Base-by-base conservation (phyloP, 2,329 filamentous ascomycete genomes). In the Pyrenochaeta sp. region DNA sequence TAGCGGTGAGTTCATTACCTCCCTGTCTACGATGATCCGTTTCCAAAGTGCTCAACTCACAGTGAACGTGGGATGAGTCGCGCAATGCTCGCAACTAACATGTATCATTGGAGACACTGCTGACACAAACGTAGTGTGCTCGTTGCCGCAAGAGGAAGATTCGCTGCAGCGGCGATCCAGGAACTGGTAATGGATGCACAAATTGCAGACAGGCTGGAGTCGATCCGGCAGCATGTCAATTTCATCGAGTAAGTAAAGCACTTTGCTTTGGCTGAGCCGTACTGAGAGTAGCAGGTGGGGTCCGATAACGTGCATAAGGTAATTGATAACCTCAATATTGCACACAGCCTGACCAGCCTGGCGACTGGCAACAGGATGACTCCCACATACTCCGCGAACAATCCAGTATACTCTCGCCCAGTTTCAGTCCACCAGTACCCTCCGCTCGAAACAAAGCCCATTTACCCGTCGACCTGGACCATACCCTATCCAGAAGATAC, bases 141-240 rank as follows among this genome's bases (percentile, higher is more conserved):
- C 88, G 94, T 66, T 98, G 94, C 78, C 88, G 94, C 59, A 93
- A 94, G 80, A 87, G 94, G 58, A 98, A 98, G 83, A 98, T 98
- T 69, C 90, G 92, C 67, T 98, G 94, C 80, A 96, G 91, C 71
- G 94, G 94, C 43, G 92, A 97, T 73, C 83, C 85, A 34, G 91
- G 90, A 32, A 87, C 90, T 70, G 90, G 90, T n/a, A 80, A 82
- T 39, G 88, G 89, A n/a, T 98, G 94, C 78, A 82, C 85, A 10
- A 96, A 93, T 76, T 98, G 94, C 81, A 90, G 88, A 70, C 87
- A 83, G 60, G 90, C 93, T 51, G 90, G 90, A 12, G 81, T 85
- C 27, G 86, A 89, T 24, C 81, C 80, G 50, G 75, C 66, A 2
- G 71, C 84, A 5, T 97, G 94, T 74, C 86, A 89, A 56, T 97